Evolutionary conservation across 345 rosid species (phyloP), one percentile per base, ranked within the genome.

Genomic region (Gossypium ekmanianum): DNA sequence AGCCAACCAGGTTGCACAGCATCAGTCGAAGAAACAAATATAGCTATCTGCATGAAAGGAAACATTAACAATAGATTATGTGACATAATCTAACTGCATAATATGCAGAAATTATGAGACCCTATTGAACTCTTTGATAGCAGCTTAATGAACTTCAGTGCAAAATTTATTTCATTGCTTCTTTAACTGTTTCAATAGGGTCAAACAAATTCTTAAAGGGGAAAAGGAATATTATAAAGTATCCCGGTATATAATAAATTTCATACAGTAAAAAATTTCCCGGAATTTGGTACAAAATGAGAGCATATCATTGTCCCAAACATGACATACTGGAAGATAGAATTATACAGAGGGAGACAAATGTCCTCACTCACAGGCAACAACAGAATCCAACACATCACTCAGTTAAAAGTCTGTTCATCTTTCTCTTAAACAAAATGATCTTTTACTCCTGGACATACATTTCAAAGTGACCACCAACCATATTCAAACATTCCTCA

Each of bases 1-100:
- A 94, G 87, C 95, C 92, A 94, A 73, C 98, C 94, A 67, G 92
- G 91, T 73, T 85, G 87, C 72, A 84, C 26, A 39, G 98, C 98
- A 82, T 94, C 93, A 74, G 83, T 88, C 41, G 96, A 91, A 84
- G 96, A 92, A 81, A 88, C 89, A 84, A 91, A 84, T 79, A 94
- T 76, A 79, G 93, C 93, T 65, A 92, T 87, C 98, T 92, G 91
- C 86, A 68, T 50, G 43, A 68, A 26, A 68, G 41, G 73, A 1
- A 61, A 54, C 72, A 73, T 52, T 10, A 61, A 74, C 58, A 4
- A 16, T 14, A 68, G 24, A 65, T 18, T 11, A 20, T 14, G 45
- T 29, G 17, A 59, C 14, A 17, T 34, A 14, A 61, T 61, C 45
- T 61, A 29, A 64, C 50, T 41, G 24, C 43, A 24, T 26, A 62